Conservation (phyloP, 2,329 filamentous ascomycete genomes). For the Talaromyces pinophilus region DNA sequence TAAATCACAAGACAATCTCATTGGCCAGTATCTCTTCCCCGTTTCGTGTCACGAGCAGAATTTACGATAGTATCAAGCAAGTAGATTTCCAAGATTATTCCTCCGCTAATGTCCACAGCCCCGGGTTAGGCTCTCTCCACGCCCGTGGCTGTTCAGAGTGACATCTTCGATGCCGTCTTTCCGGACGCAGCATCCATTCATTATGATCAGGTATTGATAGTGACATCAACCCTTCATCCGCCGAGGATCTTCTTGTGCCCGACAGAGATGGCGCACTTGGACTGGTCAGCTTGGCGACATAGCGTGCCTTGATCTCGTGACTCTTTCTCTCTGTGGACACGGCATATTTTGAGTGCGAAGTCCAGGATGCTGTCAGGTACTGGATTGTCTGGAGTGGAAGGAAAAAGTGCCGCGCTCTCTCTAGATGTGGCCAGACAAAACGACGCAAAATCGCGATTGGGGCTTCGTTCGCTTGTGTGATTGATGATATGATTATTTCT, state of each 20-base stretch:
- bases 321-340: slow-evolving; percentile 22
- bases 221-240: not conserved
- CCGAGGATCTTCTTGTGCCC: not conserved
- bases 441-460: slow-evolving; percentile 28
- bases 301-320: not conserved
- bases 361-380: slow-evolving; percentile 25
- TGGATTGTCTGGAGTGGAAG: slow-evolving; percentile 3
- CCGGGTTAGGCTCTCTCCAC: slow-evolving; percentile 40
- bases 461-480: slow-evolving; percentile 25
- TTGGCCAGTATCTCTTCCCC: not conserved
- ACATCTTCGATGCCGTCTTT: slow-evolving; percentile 37
- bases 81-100: slow-evolving; percentile 24
- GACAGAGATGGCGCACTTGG: slow-evolving; percentile 15
- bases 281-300: slow-evolving; percentile 29
- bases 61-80: not conserved
- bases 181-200: slow-evolving; percentile 23
- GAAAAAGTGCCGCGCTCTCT: slow-evolving; percentile 36
- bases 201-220: not conserved
- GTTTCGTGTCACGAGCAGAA: not conserved
- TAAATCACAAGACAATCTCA: not conserved
- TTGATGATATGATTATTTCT: slow-evolving; percentile 24
- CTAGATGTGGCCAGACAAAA: slow-evolving; percentile 35
- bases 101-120: slow-evolving; percentile 40
- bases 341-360: slow-evolving; percentile 27
- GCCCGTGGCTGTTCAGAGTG: slow-evolving; percentile 43